phyloP scores from a whole-genome alignment of 306 rosid genomes.

The Prunus davidiana region DNA sequence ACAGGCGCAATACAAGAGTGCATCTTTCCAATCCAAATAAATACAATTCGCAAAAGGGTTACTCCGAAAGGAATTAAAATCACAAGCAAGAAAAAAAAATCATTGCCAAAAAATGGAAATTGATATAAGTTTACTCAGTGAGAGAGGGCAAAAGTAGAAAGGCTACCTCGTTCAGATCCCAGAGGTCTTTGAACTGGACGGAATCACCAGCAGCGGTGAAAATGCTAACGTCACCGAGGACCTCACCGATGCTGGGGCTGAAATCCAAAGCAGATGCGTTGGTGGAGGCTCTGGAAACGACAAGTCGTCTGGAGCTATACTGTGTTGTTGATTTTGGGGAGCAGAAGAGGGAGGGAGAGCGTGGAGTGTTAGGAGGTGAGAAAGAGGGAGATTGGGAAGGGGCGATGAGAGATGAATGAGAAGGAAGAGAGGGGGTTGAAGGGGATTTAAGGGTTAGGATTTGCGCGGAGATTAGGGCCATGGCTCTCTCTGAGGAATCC shows the following conservation, averaged over 20 bases:
- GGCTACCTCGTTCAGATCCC: constrained; percentile 64
- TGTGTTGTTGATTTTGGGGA: constrained; percentile 16
- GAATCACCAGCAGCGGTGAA: constrained; percentile 69
- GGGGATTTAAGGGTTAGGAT: constrained; percentile 9
- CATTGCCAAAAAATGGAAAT: too few relatives aligned
- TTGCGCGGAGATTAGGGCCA: constrained; percentile 36
- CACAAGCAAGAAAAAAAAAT: background rate
- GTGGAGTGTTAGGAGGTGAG: background rate
- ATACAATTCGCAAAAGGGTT: background rate
- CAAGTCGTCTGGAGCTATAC: constrained; percentile 11
- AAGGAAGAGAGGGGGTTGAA: constrained; percentile 20
- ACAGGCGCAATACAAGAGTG: background rate
- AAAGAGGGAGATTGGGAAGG: constrained; percentile 18
- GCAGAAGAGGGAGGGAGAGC: background rate
- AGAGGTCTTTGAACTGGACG: constrained; percentile 59
- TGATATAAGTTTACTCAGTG: background rate
- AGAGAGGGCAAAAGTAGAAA: background rate
- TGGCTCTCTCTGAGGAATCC: constrained; percentile 31
- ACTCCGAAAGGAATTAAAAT: background rate
- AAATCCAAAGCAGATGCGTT: constrained; percentile 24
- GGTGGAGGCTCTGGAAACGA: constrained; percentile 34
- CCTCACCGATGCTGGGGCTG: constrained; percentile 34
- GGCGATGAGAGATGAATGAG: constrained; percentile 9
- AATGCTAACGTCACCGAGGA: constrained; percentile 45
- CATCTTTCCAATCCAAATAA: background rate